Base-by-base conservation (phyloP, 805 yeast species). In the Candida lessepsii region DNA sequence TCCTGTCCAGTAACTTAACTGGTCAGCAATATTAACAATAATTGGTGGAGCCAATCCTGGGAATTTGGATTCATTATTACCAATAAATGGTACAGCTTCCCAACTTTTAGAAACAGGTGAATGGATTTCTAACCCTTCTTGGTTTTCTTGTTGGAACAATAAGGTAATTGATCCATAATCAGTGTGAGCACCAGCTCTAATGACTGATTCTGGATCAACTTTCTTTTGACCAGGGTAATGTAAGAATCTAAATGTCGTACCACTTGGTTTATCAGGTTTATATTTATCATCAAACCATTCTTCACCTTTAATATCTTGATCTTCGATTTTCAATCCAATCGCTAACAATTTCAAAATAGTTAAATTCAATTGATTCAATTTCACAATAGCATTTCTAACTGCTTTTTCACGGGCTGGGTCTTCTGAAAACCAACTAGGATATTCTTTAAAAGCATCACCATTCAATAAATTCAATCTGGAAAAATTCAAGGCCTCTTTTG, bases 161-260 rank as follows among this genome's bases (percentile, higher is more conserved):
- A 86, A 60, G 0, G 95, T 85, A 45, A 83, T 61, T 1, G 86
- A 74, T 3, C 95, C 95, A 52, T 86, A 86, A 54, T 86, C 95
- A 0, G 95, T 86, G 50, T 86, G 95, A 7, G 95, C 93, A 29
- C 95, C 95, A 4, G 93, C 93, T 39, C 87, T 68, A 35, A 82
- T 72, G 16, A 69, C 75, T 17, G 77, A 72, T 44, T 78, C 79
- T 7, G 80, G 77, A 37, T 62, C 70, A 32, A 63, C 60, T 7
- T 71, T 49, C 40, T 68, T 67, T 39, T 72, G 79, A 9, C 81
- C 74, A 1, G 93, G 95, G 53, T 86, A 86, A 51, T 80, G 86
- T 31, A 86, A 63, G 51, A 86, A 67, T 53, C 95, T 65, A 53
- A 86, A 74, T 0, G 86, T 75, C 2, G 86, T 68, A 10, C 89